Conservation (phyloP, 768 basidiomycete genomes). For the Austroboletus festivus region DNA sequence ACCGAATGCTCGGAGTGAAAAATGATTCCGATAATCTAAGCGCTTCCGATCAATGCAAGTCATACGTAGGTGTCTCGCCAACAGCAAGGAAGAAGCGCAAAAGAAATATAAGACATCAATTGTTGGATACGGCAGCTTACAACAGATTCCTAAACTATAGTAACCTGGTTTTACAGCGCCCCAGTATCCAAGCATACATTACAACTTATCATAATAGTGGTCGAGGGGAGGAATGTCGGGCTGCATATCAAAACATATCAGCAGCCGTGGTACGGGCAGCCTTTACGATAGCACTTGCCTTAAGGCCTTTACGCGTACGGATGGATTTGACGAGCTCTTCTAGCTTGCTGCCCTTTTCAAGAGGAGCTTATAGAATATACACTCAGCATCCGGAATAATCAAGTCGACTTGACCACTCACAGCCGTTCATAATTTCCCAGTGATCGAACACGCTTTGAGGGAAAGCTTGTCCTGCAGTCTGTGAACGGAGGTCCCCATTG, state of each 20-base stretch:
- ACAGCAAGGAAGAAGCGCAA: not conserved
- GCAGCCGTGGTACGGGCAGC: not conserved
- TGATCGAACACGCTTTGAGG: slow-evolving; percentile 94
- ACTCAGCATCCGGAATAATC: slow-evolving; percentile 1
- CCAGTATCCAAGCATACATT: slow-evolving; percentile 25
- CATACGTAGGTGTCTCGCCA: too few species aligned
- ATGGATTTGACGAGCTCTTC: slow-evolving; percentile 80
- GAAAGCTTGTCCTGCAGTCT: slow-evolving; percentile 97
- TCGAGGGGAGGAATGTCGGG: slow-evolving; percentile 86
- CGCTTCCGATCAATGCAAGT: too few species aligned
- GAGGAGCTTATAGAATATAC: slow-evolving; percentile 43
- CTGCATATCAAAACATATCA: slow-evolving; percentile 37
- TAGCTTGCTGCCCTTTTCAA: slow-evolving; percentile 90
- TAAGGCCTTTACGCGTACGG: slow-evolving; percentile 93
- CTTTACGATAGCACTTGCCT: slow-evolving; percentile 44
- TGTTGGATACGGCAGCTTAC: slow-evolving; percentile 19
- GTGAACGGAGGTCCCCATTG: slow-evolving; percentile 91
- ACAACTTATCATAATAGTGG: slow-evolving; percentile 93
- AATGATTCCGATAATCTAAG: not conserved
- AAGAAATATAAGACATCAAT: slow-evolving; percentile 13
- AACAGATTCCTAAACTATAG: slow-evolving; percentile 9
- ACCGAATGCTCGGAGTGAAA: too few species aligned
- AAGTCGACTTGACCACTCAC: slow-evolving; percentile 41
- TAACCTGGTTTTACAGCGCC: slow-evolving; percentile 8
- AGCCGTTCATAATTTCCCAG: slow-evolving; percentile 82